Evolutionary conservation across 352 stramenopile species (phyloP), one percentile per base, ranked within the genome.

Genomic region (Peronospora farinosa): DNA sequence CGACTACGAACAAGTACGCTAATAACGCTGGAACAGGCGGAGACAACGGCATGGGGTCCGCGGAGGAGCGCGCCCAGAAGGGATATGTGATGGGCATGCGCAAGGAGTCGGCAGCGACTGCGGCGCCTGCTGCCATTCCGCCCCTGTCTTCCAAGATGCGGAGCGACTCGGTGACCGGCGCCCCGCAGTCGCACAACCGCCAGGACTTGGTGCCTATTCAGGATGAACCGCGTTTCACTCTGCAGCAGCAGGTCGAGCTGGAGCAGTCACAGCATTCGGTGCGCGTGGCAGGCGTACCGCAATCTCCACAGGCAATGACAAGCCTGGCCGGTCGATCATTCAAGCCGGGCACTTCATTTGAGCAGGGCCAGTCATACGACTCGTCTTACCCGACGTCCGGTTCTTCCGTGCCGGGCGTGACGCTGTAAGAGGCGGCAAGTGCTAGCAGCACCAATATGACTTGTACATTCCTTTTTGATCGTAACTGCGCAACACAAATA

Each of bases 1-100:
- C 68, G 12, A 84, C 77, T 48, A 72, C 70, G 3, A 66, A 79
- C 65, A 74, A 79, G 32, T 71, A 68, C 44, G 44, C 50, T 2
- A 57, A 47, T 15, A 44, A 54, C 5, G 40, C 48, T 2, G 52
- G 45, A 5, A 44, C 43, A 7, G 55, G 49, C 27, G 52, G 45
- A n/a, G 57, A 51, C 50, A 57, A 52, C 33, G 35, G 43, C 33
- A 46, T 46, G 12, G 40, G 54, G 19, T 47, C 56, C 2, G 57
- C 46, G 2, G 53, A 51, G 7, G 55, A 71, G 35, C 52, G 47
- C 12, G 58, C 52, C 5, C 51, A 63, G 38, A 67, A 74, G 38
- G 51, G 51, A 30, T 52, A 61, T 3, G 39, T 52, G 5, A 54
- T 64, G 51, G 50, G 47, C 27, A 74, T 64, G 43, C 62, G 63